Evolutionary conservation across 345 rosid species (phyloP), one percentile per base, ranked within the genome.

Genomic region (Salix viminalis): DNA sequence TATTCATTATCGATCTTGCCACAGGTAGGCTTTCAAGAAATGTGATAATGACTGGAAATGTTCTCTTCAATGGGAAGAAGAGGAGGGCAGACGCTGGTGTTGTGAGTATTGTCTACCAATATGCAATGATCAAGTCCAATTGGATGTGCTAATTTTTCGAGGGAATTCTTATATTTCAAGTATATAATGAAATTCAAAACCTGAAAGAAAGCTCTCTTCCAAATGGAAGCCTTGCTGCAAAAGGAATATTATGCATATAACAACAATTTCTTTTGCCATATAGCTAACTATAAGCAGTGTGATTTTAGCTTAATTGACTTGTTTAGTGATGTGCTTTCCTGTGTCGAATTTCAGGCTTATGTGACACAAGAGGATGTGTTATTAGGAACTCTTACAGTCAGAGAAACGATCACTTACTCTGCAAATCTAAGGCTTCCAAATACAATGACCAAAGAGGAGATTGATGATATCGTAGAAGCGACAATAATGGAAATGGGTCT

Each of bases 1-100:
- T 18, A 5, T 34, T 54, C 28, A 39, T 70, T 67, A 50, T 74
- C 64, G 26, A 69, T 44, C 10, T 52, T 52, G 69, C 41, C 60
- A 68, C 96, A 96, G 99, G 98, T 75, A 90, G 99, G 82, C 93
- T 96, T 23, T 91, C 99, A 54, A 92, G 95, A 82, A 89, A 89
- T 75, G 98, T 91, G 81, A 78, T 94, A 58, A 96, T 92, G 98
- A 92, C 97, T n/a, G 99, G 99, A 72, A 86, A 83, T 82, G 90
- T 96, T 67, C 92, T 92, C 74, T 76, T 93, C 80, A 94, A 96
- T 80, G 99, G 99, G 69, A 91, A 94, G 83, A 93, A 88, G 87
- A 85, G 82, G 82, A 88, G 89, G 74, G 69, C 76, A 11, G 94
- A 88, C 60, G 72, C 81, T 65, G 93, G 95, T 70, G 87, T 72